Percentiles rank a stretch among this genome's conserved stretches.
phyloP scores from a whole-genome alignment of 225 moss, liverwort and hornwort genomes.

The Pseudoscleropodium purum region DNA sequence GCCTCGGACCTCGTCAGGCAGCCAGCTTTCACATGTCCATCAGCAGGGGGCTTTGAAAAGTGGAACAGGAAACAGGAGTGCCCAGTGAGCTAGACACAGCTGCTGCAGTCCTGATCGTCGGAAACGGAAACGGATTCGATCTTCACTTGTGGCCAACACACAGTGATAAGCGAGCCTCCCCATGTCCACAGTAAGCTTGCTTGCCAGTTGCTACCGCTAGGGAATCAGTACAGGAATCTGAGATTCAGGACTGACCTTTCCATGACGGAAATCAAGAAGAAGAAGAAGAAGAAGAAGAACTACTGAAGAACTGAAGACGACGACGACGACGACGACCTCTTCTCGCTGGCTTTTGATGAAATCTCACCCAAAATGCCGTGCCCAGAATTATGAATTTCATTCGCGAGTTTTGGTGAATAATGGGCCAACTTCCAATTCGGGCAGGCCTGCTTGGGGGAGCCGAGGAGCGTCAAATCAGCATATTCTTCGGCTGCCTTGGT shows the following conservation, averaged over 20 bases:
- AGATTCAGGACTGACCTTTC: neutral
- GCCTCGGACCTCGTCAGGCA: neutral
- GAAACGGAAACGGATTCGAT: neutral
- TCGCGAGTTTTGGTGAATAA: neutral
- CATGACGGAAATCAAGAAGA: neutral
- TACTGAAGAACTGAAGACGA: neutral
- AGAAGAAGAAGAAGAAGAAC: neutral
- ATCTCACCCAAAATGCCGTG: neutral
- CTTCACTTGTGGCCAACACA: neutral
- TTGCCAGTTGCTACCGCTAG: neutral
- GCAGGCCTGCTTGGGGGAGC: neutral
- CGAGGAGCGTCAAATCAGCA: neutral
- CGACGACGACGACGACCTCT: too few relatives aligned
- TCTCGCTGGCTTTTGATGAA: neutral
- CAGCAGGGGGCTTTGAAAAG: neutral
- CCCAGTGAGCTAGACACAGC: neutral
- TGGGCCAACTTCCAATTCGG: neutral
- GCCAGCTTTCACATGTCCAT: neutral
- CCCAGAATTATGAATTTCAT: neutral
- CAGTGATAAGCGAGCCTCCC: neutral
- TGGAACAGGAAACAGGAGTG: neutral
- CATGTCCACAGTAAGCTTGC: neutral
- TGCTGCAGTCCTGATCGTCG: neutral
- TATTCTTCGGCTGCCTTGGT: neutral
- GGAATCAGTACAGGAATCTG: neutral